Percentiles rank a stretch among this genome's conserved stretches.
Conservation (phyloP, 257 asterid species). For the Solanum appendiculatum region DNA sequence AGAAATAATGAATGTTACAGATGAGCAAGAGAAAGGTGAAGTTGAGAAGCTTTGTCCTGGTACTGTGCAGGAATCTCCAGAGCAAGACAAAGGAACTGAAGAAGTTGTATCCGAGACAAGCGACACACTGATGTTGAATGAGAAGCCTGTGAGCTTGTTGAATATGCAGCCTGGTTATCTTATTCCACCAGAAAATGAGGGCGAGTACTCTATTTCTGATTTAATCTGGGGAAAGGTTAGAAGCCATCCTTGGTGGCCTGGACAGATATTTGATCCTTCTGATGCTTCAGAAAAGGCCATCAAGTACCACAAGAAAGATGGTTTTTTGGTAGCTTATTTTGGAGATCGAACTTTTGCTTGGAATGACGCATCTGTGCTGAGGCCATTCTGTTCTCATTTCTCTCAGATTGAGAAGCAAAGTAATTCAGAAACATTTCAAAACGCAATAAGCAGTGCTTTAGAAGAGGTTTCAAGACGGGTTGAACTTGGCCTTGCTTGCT, state of each 20-base stretch:
- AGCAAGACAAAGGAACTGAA: constrained; percentile 14
- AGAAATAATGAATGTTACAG: constrained; percentile 18
- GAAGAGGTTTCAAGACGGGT: constrained; percentile 80
- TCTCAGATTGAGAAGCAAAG: constrained; percentile 73
- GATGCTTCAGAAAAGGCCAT: constrained; percentile 87
- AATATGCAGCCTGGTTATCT: constrained; percentile 47
- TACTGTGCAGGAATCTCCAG: constrained; percentile 16
- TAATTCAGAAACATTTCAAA: constrained; percentile 69
- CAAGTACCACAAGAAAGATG: constrained; percentile 62
- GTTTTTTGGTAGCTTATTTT: constrained; percentile 87
- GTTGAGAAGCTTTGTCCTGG: constrained; percentile 13
- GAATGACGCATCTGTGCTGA: constrained; percentile 72
- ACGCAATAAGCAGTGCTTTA: constrained; percentile 67
- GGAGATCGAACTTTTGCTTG: constrained; percentile 95
- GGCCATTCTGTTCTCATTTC: constrained; percentile 66
- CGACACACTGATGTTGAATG: constrained; percentile 11
- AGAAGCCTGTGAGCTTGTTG: constrained; percentile 21
- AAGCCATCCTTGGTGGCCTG: constrained; percentile 99
- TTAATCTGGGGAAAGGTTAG: constrained; percentile 97
- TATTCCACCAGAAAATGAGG: constrained; percentile 44
- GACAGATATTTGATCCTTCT: constrained; percentile 77
- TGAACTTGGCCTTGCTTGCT: constrained; percentile 70
- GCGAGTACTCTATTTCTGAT: constrained; percentile 47
- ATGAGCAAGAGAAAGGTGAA: constrained; percentile 28
- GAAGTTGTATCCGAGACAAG: constrained; percentile 31